Evolutionary conservation across 352 stramenopile species (phyloP).

Genomic region (Phytophthora podocarpi): DNA sequence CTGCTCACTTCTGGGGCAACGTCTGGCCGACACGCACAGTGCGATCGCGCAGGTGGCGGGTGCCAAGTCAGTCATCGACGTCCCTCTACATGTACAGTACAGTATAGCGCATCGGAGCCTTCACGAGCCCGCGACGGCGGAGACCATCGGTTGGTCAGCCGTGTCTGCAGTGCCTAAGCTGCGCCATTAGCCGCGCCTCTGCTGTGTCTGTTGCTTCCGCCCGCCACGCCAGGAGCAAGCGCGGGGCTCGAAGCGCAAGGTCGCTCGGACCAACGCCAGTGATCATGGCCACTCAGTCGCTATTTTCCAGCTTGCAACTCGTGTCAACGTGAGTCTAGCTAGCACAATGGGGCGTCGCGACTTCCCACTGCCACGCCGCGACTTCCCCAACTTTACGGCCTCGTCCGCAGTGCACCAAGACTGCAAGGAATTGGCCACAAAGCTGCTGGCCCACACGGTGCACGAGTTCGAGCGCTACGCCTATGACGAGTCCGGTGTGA

Average conservation of each 20-base stretch:
- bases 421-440: constrained; percentile 42
- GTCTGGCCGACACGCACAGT: constrained; percentile 17
- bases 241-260: constrained; percentile 4
- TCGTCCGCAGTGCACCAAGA: constrained; percentile 39
- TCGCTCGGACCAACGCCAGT: neutral
- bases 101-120: neutral
- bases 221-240: constrained; percentile 18
- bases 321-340: neutral
- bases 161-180: constrained; percentile 23
- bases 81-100: too few relatives aligned
- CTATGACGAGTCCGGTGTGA: constrained; percentile 31
- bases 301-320: constrained; percentile 18
- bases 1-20: neutral
- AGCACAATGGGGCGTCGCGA: constrained; percentile 24
- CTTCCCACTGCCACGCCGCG: constrained; percentile 52
- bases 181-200: constrained; percentile 17
- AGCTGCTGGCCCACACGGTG: constrained; percentile 53
- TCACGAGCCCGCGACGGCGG: constrained; percentile 13
- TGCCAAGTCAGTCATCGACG: constrained; percentile 1
- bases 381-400: constrained; percentile 46
- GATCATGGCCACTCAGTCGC: constrained; percentile 11
- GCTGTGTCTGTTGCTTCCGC: constrained; percentile 3
- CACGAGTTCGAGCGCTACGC: constrained; percentile 53
- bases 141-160: constrained; percentile 16
- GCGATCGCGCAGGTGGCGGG: constrained; percentile 22